Conservation (phyloP, 139 green algal species). For the Parachlorella kessleri region DNA sequence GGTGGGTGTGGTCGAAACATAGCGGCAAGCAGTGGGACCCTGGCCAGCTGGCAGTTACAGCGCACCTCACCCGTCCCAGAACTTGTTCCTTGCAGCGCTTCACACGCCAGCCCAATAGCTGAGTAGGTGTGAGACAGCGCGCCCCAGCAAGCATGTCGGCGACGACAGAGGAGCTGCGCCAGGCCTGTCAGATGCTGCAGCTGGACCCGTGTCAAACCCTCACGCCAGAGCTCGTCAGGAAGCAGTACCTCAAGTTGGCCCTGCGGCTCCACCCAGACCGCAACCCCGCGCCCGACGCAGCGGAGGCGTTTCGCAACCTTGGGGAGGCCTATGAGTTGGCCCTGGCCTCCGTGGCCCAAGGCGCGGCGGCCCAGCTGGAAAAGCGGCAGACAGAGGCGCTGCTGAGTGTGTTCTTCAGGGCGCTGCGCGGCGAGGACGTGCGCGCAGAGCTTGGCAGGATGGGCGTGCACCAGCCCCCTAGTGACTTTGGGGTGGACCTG, state of each 20-base stretch:
- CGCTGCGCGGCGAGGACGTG: constrained; percentile 23
- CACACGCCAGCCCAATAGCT: too few species aligned
- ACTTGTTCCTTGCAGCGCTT: too few species aligned
- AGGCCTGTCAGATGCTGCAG: not conserved
- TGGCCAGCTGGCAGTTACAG: too few species aligned
- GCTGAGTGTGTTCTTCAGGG: constrained; percentile 7
- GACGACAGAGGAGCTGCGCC: not conserved
- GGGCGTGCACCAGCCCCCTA: constrained; percentile 31
- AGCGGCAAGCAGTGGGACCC: too few species aligned
- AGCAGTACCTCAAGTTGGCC: constrained; percentile 43
- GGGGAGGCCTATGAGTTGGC: constrained; percentile 47
- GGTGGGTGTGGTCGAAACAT: too few species aligned
- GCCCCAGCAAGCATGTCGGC: too few species aligned
- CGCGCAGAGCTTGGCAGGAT: not conserved
- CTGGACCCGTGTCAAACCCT: not conserved
- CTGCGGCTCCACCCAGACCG: constrained; percentile 66
- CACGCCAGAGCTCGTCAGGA: constrained; percentile 13
- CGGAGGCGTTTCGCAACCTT: constrained; percentile 48
- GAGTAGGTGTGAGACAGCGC: too few species aligned
- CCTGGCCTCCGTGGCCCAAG: not conserved
- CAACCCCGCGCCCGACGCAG: constrained; percentile 25
- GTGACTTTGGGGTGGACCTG: constrained; percentile 33
- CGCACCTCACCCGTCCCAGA: too few species aligned
- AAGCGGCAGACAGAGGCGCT: not conserved
- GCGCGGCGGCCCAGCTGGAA: not conserved